Percentiles rank a stretch among this genome's conserved stretches.
Conservation (phyloP, 805 yeast genomes). For the Scheffersomyces coipomensis region DNA sequence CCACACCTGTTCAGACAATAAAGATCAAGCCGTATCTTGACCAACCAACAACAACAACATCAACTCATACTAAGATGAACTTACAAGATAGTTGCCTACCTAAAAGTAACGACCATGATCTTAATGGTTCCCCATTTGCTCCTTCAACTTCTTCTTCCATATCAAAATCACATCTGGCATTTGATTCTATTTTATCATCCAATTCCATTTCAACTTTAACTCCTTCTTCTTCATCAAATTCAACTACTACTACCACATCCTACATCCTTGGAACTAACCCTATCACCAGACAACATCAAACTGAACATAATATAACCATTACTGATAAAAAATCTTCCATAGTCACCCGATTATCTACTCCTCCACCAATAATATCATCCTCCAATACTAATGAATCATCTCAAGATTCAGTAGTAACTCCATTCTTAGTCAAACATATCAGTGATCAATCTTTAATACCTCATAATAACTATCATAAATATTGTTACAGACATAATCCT, state of each 20-base stretch:
- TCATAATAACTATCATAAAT: slow-evolving; percentile 58
- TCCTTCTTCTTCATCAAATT: not conserved
- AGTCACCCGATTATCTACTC: not conserved
- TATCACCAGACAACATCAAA: not conserved
- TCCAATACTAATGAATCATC: slow-evolving; percentile 5
- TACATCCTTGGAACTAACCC: not conserved
- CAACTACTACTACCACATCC: not conserved
- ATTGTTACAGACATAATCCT: slow-evolving; percentile 93
- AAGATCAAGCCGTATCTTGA: too few species aligned
- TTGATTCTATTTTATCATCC: not conserved
- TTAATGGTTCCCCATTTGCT: too few species aligned
- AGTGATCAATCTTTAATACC: slow-evolving; percentile 43
- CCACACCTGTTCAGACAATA: too few species aligned
- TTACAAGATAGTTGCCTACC: not conserved
- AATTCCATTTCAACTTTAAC: not conserved
- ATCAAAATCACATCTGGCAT: not conserved
- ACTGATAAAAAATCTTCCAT: not conserved
- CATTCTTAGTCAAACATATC: slow-evolving; percentile 40
- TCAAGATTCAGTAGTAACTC: slow-evolving; percentile 33
- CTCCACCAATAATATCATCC: not conserved
- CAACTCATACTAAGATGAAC: too few species aligned
- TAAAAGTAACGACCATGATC: not conserved
- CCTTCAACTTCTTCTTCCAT: too few species aligned
- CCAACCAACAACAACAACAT: too few species aligned
- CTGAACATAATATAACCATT: not conserved